Conservation (phyloP, 192 early-diverging fungal genomes). For the Jimgerdemannia lactiflua region DNA sequence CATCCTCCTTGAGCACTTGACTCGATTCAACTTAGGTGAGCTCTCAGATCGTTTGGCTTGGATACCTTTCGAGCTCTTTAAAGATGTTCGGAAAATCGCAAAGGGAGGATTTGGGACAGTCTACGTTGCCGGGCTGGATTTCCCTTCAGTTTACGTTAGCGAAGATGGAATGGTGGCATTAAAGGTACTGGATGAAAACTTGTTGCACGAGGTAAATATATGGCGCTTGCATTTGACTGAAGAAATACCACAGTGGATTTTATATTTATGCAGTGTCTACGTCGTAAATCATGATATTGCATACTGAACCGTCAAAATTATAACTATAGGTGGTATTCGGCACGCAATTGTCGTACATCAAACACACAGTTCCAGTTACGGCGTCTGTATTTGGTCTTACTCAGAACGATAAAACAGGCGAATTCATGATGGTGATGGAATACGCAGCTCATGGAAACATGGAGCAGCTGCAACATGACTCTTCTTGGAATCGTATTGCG, state of each 20-base stretch:
- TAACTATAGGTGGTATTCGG: neutral
- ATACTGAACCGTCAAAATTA: neutral
- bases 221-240: neutral
- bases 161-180: neutral
- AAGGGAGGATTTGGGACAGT: constrained; percentile 12
- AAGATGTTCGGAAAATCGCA: constrained; percentile 1
- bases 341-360: neutral
- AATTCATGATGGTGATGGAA: neutral
- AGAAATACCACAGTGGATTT: no score
- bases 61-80: constrained; percentile 10
- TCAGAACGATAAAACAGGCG: neutral
- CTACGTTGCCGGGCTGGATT: constrained; percentile 1
- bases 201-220: neutral
- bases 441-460: neutral
- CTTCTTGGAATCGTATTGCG: neutral
- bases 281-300: no score
- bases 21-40: neutral
- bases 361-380: neutral
- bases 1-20: neutral
- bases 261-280: no score
- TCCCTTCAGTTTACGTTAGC: neutral
- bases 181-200: neutral
- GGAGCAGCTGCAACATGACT: neutral
- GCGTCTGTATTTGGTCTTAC: neutral
- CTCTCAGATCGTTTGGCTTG: neutral